A percentile compares a stretch with the other conserved stretches of the same genome.
These are phyloP conservation scores for Xylaria intraflava DNA, from an alignment of 495 filamentous ascomycete species.

Conservation along the genomic window DNA sequence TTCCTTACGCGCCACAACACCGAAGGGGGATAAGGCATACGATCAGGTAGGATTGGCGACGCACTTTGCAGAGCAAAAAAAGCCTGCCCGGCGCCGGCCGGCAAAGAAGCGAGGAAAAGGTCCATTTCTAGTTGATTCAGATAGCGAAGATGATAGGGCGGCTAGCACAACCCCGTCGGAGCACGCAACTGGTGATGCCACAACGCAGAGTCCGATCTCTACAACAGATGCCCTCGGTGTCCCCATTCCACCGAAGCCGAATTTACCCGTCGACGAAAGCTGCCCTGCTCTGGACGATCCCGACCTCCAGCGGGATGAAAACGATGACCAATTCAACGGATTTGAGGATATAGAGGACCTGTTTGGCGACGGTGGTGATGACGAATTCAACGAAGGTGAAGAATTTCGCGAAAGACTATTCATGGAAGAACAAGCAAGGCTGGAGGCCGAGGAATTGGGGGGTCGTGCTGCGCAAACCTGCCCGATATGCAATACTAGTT, in stretches of 20 bases:
- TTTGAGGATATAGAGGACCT: slow-evolving; percentile 59
- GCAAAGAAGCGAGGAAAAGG: slow-evolving; percentile 25
- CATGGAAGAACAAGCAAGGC: slow-evolving; percentile 55
- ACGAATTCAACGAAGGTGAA: slow-evolving; percentile 48
- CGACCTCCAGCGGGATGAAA: slow-evolving; percentile 46
- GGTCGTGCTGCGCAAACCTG: slow-evolving; percentile 47
- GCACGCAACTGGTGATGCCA: not conserved
- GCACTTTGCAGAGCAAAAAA: not conserved
- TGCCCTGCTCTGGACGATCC: slow-evolving; percentile 23
- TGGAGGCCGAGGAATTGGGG: slow-evolving; percentile 48
- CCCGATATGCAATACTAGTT: slow-evolving; percentile 65
- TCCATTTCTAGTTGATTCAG: slow-evolving; percentile 63
- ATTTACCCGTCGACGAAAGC: slow-evolving; percentile 19
- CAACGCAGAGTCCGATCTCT: not conserved
- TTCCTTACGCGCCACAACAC: not conserved
- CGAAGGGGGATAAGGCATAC: not conserved
- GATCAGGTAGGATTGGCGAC: not conserved
- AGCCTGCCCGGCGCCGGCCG: not conserved
- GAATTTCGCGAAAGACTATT: slow-evolving; percentile 54
- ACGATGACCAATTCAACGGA: slow-evolving; percentile 48
- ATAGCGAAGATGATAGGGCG: slow-evolving; percentile 51
- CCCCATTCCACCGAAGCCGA: slow-evolving; percentile 17
- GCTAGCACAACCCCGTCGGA: not conserved
- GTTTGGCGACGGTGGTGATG: slow-evolving; percentile 44
- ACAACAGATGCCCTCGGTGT: slow-evolving; percentile 1